phyloP scores from a whole-genome alignment of 2,329 filamentous ascomycete species.

The Fusarium armeniacum region DNA sequence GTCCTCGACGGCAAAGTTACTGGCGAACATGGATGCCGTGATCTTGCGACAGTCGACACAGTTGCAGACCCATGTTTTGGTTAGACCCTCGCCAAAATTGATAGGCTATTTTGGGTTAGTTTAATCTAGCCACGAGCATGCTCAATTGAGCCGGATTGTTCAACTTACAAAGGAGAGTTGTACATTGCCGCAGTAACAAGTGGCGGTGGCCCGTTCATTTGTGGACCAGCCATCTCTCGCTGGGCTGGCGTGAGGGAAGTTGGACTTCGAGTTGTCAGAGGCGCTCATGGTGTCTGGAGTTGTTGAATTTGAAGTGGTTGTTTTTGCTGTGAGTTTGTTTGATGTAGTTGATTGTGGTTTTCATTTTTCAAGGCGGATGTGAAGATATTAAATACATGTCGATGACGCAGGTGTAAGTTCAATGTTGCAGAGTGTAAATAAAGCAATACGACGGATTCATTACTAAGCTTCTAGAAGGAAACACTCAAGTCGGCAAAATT shows the following conservation, averaged over 20 bases:
- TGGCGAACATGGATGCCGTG: conserved; percentile 72
- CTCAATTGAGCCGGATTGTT: neutral
- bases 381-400: too few species aligned
- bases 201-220: conserved; percentile 66
- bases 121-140: rapidly evolving
- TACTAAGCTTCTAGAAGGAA: too few species aligned
- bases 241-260: conserved; percentile 45
- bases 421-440: too few species aligned
- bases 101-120: neutral
- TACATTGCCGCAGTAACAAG: conserved; percentile 70
- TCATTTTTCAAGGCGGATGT: too few species aligned
- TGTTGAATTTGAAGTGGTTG: too few species aligned
- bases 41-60: conserved; percentile 74
- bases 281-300: neutral
- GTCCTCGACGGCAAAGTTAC: conserved; percentile 68
- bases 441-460: too few species aligned
- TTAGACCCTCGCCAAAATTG: conserved; percentile 52
- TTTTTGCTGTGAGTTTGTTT: too few species aligned
- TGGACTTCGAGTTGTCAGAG: neutral
- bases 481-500: too few species aligned
- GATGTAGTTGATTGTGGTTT: too few species aligned
- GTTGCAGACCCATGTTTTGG: conserved; percentile 69
- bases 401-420: too few species aligned
- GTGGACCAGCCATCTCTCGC: conserved; percentile 61
- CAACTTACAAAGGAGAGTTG: conserved; percentile 66